These are phyloP conservation scores for Fraxinus excelsior DNA, from an alignment of 257 asterid genomes.

Conservation along the genomic window DNA sequence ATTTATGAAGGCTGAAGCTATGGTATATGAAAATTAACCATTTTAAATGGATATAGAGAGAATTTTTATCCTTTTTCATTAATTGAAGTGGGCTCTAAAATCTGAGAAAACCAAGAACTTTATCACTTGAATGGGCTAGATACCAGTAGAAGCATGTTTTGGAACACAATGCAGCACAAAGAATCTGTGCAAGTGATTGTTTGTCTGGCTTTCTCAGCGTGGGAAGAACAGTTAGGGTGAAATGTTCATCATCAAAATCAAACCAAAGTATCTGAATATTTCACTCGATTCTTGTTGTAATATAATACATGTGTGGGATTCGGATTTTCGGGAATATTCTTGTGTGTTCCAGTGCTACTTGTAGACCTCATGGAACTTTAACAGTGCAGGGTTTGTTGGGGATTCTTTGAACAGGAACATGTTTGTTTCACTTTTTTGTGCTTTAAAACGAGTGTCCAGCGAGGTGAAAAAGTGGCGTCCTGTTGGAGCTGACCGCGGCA, in stretches of 20 bases:
- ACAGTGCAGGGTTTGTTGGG: slow-evolving; percentile 95
- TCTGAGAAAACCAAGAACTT: background rate
- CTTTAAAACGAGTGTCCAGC: slow-evolving; percentile 55
- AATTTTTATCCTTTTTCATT: background rate
- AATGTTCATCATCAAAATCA: background rate
- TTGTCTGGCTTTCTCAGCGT: background rate
- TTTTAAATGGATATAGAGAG: background rate
- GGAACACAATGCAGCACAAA: background rate
- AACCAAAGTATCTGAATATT: background rate
- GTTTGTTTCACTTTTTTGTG: slow-evolving; percentile 90
- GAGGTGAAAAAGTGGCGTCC: slow-evolving; percentile 97
- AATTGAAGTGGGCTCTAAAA: background rate
- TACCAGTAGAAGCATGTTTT: background rate
- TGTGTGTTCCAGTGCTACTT: slow-evolving; percentile 21
- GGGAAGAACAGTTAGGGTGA: background rate
- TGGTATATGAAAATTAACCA: background rate
- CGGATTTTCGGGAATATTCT: background rate
- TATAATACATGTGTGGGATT: background rate
- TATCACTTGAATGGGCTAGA: background rate
- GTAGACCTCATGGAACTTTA: slow-evolving; percentile 44
- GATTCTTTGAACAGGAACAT: slow-evolving; percentile 95
- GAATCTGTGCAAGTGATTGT: background rate
- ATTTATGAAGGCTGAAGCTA: background rate
- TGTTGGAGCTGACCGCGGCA: slow-evolving; percentile 94
- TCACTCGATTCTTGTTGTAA: background rate